phyloP scores from a whole-genome alignment of 164 flowering plant genomes.

The Vitis cinerea region DNA sequence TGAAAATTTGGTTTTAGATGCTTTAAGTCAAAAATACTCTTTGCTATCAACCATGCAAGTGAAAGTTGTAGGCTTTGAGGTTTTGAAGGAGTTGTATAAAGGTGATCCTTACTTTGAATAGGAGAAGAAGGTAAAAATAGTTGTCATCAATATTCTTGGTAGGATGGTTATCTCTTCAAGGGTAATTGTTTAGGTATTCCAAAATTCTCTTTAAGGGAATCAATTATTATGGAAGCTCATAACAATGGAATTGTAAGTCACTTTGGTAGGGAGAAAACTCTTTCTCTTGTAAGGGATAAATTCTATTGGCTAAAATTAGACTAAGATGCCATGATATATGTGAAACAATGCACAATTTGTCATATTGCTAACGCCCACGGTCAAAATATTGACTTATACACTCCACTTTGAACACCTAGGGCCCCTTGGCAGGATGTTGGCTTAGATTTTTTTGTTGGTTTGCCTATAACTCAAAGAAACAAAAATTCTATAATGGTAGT shows the following conservation, averaged over 20 bases:
- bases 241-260: conserved; percentile 10
- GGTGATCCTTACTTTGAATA: neutral
- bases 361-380: no score
- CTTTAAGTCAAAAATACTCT: neutral
- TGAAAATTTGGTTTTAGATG: neutral
- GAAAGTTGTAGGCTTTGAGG: conserved; percentile 2
- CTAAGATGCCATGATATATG: no score
- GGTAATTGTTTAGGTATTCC: conserved; percentile 4
- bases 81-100: conserved; percentile 2
- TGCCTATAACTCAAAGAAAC: no score
- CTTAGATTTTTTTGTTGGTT: no score
- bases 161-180: conserved; percentile 4
- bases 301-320: no score
- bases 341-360: no score
- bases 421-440: no score
- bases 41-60: neutral
- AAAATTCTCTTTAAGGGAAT: neutral
- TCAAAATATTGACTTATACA: no score
- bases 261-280: conserved; percentile 9
- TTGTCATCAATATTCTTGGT: neutral
- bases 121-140: neutral
- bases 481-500: no score
- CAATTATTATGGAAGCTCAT: conserved; percentile 3
- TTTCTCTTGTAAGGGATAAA: no score
- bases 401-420: no score